These are phyloP conservation scores for Hypoxylon sp. DNA, from an alignment of 2,329 filamentous ascomycete genomes.

Conservation along the genomic window DNA sequence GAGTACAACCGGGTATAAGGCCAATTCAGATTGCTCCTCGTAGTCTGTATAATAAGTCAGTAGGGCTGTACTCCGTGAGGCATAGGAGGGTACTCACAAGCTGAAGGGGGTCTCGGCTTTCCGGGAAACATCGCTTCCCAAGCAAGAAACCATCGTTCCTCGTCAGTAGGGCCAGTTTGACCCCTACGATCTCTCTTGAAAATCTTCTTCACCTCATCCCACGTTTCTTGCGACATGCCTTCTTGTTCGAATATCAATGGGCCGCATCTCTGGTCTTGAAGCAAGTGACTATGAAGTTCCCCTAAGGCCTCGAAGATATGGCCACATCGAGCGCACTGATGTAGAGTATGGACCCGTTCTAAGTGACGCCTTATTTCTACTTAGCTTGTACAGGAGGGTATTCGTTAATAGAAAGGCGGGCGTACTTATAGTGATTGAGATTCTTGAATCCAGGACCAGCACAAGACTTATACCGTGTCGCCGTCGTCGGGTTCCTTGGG, in stretches of 20 bases:
- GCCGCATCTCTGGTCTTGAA: slow-evolving; percentile 20
- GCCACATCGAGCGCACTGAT: slow-evolving; percentile 20
- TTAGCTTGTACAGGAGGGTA: slow-evolving; percentile 2
- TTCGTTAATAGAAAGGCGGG: neutral
- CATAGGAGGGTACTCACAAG: slow-evolving; percentile 13
- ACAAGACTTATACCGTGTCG: slow-evolving; percentile 20
- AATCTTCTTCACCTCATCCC: slow-evolving; percentile 15
- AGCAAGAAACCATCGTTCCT: slow-evolving; percentile 25
- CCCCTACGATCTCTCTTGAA: slow-evolving; percentile 15
- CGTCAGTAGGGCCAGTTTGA: slow-evolving; percentile 12
- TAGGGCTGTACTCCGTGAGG: neutral
- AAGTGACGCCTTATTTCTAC: slow-evolving; percentile 18
- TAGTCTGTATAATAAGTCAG: slow-evolving; percentile 18
- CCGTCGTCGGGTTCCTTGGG: slow-evolving; percentile 12
- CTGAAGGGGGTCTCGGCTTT: slow-evolving; percentile 14
- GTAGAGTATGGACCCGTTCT: slow-evolving; percentile 17
- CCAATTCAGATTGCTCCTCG: neutral
- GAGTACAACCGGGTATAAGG: slow-evolving; percentile 3
- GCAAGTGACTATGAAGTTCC: slow-evolving; percentile 20
- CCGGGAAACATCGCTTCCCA: slow-evolving; percentile 28
- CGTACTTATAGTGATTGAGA: slow-evolving; percentile 33
- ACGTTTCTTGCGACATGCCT: slow-evolving; percentile 25
- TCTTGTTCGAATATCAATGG: slow-evolving; percentile 5
- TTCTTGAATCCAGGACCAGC: slow-evolving; percentile 17
- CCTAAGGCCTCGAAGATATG: slow-evolving; percentile 3